Evolutionary conservation across 2,329 filamentous ascomycete genomes (phyloP).

Genomic region (Cytospora chrysosperma): DNA sequence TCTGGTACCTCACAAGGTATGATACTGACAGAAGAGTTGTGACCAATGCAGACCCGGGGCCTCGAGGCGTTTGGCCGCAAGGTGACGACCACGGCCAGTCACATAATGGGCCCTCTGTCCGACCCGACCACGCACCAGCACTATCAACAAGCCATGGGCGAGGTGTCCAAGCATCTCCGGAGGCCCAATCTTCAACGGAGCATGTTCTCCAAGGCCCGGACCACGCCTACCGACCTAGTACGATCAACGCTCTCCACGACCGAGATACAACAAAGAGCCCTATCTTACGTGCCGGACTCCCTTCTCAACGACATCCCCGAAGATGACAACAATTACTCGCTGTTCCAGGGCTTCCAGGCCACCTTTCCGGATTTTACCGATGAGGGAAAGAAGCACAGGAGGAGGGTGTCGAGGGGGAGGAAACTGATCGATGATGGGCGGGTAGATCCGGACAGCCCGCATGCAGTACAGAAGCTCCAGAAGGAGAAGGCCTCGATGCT

Average conservation of each 20-base stretch:
- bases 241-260: slow-evolving; percentile 84
- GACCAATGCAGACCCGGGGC: slow-evolving; percentile 66
- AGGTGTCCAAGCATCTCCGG: slow-evolving; percentile 85
- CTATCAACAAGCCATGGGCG: slow-evolving; percentile 84
- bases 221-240: slow-evolving; percentile 90
- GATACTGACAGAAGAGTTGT: slow-evolving; percentile 19
- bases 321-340: slow-evolving; percentile 78
- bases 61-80: slow-evolving; percentile 92
- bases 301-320: slow-evolving; percentile 87
- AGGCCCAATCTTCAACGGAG: slow-evolving; percentile 81
- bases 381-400: slow-evolving; percentile 67
- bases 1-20: slow-evolving; percentile 5
- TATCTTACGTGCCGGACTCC: slow-evolving; percentile 87
- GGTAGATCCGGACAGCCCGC: slow-evolving; percentile 55
- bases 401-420: slow-evolving; percentile 70
- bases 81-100: slow-evolving; percentile 88
- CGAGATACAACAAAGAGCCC: slow-evolving; percentile 91
- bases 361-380: slow-evolving; percentile 73
- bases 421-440: slow-evolving; percentile 70
- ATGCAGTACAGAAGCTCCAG: slow-evolving; percentile 70
- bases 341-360: slow-evolving; percentile 96
- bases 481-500: slow-evolving; percentile 77
- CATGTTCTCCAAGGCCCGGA: slow-evolving; percentile 87
- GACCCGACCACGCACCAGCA: slow-evolving; percentile 59
- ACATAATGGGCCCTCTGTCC: slow-evolving; percentile 72